phyloP scores from a whole-genome alignment of 179 eudicot species.

The Camellia oleifera region DNA sequence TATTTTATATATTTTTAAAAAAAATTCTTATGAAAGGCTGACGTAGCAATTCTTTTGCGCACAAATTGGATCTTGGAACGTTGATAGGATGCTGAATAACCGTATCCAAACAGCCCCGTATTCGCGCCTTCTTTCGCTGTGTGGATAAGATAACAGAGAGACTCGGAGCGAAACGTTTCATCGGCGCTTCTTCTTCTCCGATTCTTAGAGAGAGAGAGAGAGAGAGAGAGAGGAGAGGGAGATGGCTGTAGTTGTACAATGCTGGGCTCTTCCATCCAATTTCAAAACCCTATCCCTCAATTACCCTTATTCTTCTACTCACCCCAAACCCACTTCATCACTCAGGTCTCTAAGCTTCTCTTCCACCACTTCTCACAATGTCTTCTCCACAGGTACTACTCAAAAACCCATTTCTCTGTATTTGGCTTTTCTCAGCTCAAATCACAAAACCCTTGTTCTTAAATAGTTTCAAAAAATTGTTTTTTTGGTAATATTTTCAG shows the following conservation, averaged over 20 bases:
- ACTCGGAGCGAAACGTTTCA: not conserved
- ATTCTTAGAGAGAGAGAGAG: not conserved
- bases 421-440: not conserved
- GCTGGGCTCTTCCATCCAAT: slow-evolving; percentile 33
- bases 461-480: not conserved
- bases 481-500: slow-evolving; percentile 26
- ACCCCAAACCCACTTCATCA: slow-evolving; percentile 21
- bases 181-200: not conserved
- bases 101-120: slow-evolving; percentile 9
- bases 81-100: not conserved
- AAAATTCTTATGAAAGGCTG: too few relatives aligned
- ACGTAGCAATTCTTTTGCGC: too few relatives aligned
- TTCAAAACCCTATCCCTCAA: slow-evolving; percentile 38
- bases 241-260: slow-evolving; percentile 24
- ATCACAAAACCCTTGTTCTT: too few relatives aligned
- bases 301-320: slow-evolving; percentile 17
- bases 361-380: slow-evolving; percentile 30
- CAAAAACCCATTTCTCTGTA: not conserved
- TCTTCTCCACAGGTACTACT: slow-evolving; percentile 53
- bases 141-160: slow-evolving; percentile 1
- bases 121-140: not conserved
- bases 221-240: not conserved
- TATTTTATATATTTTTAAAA: too few relatives aligned
- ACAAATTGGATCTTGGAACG: too few relatives aligned
- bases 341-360: slow-evolving; percentile 55